Evolutionary conservation across 768 basidiomycete species (phyloP).

Genomic region (Boletus eberwhitei): DNA sequence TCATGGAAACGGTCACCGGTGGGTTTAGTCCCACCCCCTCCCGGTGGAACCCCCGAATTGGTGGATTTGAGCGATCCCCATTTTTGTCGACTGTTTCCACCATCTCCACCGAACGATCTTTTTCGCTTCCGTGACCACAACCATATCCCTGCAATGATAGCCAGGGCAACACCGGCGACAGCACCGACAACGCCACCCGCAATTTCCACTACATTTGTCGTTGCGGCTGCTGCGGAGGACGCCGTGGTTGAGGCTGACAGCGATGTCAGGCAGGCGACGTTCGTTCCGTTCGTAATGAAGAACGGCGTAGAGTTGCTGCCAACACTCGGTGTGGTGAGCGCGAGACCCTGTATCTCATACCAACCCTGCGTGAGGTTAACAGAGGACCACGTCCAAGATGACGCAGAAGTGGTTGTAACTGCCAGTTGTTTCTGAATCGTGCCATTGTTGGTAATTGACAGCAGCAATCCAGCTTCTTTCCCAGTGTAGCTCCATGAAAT

Average conservation of each 20-base stretch:
- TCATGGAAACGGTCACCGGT: slow-evolving; percentile 9
- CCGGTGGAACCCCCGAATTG: slow-evolving; percentile 13
- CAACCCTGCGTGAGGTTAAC: slow-evolving; percentile 49
- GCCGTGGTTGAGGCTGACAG: slow-evolving; percentile 12
- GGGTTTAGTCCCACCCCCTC: background rate
- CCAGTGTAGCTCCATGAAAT: slow-evolving; percentile 43
- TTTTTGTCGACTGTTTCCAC: slow-evolving; percentile 15
- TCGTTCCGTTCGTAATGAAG: slow-evolving; percentile 36
- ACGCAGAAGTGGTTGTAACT: slow-evolving; percentile 20
- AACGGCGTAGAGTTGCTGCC: slow-evolving; percentile 30
- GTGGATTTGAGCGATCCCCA: slow-evolving; percentile 31
- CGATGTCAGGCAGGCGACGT: slow-evolving; percentile 32
- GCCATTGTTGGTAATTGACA: slow-evolving; percentile 38
- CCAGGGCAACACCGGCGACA: slow-evolving; percentile 33
- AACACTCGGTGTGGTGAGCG: background rate
- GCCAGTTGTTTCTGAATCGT: slow-evolving; percentile 27
- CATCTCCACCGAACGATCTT: slow-evolving; percentile 24
- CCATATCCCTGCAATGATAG: slow-evolving; percentile 32
- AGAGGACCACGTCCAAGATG: slow-evolving; percentile 39
- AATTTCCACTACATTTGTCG: slow-evolving; percentile 41
- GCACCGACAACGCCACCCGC: slow-evolving; percentile 53
- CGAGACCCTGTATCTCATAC: slow-evolving; percentile 38
- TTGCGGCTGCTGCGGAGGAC: slow-evolving; percentile 21
- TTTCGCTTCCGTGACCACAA: slow-evolving; percentile 26
- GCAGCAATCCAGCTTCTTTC: slow-evolving; percentile 22